Conservation (phyloP, 352 stramenopile genomes). For the Phytophthora aleatoria region DNA sequence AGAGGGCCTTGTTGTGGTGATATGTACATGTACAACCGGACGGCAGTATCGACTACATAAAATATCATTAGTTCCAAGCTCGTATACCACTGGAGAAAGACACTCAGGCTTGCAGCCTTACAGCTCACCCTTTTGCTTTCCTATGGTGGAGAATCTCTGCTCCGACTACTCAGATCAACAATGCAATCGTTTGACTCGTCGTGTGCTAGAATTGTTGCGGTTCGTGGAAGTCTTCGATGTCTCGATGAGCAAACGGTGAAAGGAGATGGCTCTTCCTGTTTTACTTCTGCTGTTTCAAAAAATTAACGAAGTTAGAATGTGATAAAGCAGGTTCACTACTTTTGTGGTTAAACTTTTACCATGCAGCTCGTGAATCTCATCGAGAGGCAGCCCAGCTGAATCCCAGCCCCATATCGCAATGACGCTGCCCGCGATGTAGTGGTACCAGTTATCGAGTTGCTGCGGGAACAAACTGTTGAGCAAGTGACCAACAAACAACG, state of each 20-base stretch:
- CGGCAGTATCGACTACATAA: background rate
- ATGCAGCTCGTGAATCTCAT: constrained; percentile 57
- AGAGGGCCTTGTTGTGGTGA: background rate
- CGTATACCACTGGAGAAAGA: background rate
- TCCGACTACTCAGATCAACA: background rate
- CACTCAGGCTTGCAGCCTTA: background rate
- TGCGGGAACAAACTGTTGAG: no score
- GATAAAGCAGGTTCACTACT: background rate
- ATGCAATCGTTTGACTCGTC: background rate
- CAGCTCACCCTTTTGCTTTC: no score
- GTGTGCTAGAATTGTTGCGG: background rate
- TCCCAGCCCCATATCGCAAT: constrained; percentile 69
- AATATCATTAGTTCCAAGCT: background rate
- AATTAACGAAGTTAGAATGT: background rate
- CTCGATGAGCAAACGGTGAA: no score
- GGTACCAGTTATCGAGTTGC: constrained; percentile 79
- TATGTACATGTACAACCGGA: background rate
- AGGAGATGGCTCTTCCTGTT: no score
- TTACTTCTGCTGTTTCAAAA: background rate
- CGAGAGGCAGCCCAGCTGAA: constrained; percentile 55
- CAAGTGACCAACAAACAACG: no score
- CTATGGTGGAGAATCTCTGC: background rate
- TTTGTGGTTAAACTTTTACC: constrained; percentile 26
- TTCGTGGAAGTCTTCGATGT: no score
- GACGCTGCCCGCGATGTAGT: constrained; percentile 76